Evolutionary conservation across 176 grass and related monocot species (phyloP).

Genomic region (Themeda triandra): DNA sequence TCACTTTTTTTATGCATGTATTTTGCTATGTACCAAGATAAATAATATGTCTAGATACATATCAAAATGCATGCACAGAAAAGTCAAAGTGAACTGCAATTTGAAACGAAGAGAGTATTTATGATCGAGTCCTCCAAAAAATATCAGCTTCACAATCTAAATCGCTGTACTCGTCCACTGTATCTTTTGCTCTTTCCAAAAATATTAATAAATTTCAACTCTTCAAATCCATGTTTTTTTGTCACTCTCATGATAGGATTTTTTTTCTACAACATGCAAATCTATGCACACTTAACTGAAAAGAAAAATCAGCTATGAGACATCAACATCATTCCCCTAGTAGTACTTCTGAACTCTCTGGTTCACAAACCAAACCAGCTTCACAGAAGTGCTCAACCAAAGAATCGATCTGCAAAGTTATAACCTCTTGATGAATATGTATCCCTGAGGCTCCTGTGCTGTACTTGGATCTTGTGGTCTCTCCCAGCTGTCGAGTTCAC

Average conservation of each 20-base stretch:
- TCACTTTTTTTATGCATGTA: too few species aligned
- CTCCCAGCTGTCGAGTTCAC: constrained; percentile 36
- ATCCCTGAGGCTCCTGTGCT: constrained; percentile 23
- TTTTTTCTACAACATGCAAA: constrained; percentile 21
- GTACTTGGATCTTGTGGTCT: constrained; percentile 39
- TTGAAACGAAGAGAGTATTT: too few species aligned
- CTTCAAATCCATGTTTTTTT: background rate
- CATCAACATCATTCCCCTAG: background rate
- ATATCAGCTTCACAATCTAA: background rate
- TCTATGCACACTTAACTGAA: constrained; percentile 32
- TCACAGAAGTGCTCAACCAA: constrained; percentile 11
- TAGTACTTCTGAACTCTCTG: background rate
- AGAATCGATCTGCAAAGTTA: background rate
- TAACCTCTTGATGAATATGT: constrained; percentile 31
- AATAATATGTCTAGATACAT: too few species aligned
- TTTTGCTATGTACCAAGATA: too few species aligned
- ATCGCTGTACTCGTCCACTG: background rate
- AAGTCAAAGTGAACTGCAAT: too few species aligned
- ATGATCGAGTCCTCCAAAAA: background rate
- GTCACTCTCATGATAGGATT: background rate
- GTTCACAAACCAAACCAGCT: background rate
- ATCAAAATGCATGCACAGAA: too few species aligned
- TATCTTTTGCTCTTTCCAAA: background rate
- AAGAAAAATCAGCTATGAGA: background rate
- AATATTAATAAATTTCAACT: background rate